Base-by-base conservation (phyloP, 257 asterid species). In the Plectranthus barbatus region DNA sequence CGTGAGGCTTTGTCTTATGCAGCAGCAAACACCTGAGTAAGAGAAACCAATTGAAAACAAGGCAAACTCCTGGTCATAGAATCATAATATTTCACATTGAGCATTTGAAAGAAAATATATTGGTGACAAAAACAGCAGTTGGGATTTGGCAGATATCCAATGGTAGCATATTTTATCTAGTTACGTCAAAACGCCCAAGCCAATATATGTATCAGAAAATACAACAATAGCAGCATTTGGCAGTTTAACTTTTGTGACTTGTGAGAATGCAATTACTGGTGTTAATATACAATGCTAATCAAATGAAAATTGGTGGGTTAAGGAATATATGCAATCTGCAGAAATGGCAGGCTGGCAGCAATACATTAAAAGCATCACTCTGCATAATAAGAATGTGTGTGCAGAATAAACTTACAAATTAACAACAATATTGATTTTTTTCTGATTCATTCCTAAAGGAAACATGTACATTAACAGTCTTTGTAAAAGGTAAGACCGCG, bases 21-120 rank as follows among this genome's bases (percentile, higher is more conserved):
- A 29, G 48, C 36, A 42, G 49, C 56, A 69, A 41, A 69, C 70
- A 53, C 62, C 66, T 37, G n/a, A 21, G 26, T 39, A 24, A n/a
- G 17, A 23, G 17, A 63, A 57, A 40, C 19, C 23, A 55, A 21
- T 4, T 9, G 5, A 26, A 26, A 26, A 55, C 19, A 55, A 36
- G 62, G 50, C 17, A 48, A 26, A 34, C 26, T 15, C 49, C 15
- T 20, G 23, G 12, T 26, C 37, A 52, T n/a, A n/a, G n/a, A 11
- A 4, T 13, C 24, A 47, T 24, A 20, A n/a, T n/a, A n/a, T n/a
- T n/a, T 31, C 37, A 31, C 23, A 57, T 26, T 26, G 2, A 26
- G 31, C 31, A 26, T 26, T 26, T 26, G 9, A 20, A 29, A 20
- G 18, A 29, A 40, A 56, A 18, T 34, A 41, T 18, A 21, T 21